These are phyloP conservation scores for Sugiyamaella valdiviana DNA, from an alignment of 805 yeast species.

Conservation along the genomic window DNA sequence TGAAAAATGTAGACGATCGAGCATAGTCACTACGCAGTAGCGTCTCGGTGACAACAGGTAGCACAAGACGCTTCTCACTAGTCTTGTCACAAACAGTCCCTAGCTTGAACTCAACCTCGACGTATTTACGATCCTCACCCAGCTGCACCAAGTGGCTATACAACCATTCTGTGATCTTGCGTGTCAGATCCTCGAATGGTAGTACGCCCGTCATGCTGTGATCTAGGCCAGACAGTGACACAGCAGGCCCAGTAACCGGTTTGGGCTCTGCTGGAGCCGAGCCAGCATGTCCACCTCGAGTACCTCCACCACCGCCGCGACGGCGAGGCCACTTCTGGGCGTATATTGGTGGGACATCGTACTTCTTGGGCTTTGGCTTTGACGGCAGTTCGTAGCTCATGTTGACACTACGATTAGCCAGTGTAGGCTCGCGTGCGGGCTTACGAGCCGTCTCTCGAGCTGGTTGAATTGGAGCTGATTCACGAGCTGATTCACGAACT, in stretches of 20 bases:
- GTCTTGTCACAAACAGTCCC: constrained; percentile 28
- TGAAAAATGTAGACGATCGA: constrained; percentile 24
- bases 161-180: constrained; percentile 82
- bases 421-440: not conserved
- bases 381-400: not conserved
- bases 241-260: not conserved
- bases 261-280: constrained; percentile 18
- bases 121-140: constrained; percentile 20
- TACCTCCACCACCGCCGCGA: not conserved
- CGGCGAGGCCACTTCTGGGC: constrained; percentile 67
- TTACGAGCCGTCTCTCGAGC: not conserved
- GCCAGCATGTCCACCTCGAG: constrained; percentile 9
- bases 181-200: constrained; percentile 74
- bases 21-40: constrained; percentile 27
- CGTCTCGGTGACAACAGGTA: constrained; percentile 31
- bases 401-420: not conserved
- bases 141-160: constrained; percentile 60
- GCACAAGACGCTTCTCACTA: constrained; percentile 24
- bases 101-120: constrained; percentile 43
- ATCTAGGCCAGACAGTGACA: constrained; percentile 33
- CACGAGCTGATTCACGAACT: too few relatives aligned
- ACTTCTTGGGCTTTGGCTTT: constrained; percentile 51
- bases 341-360: constrained; percentile 70
- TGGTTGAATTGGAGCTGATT: too few relatives aligned
- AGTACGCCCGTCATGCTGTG: constrained; percentile 65